Evolutionary conservation across 768 basidiomycete genomes (phyloP), one percentile per base, ranked within the genome.

Genomic region (Russula emetica): DNA sequence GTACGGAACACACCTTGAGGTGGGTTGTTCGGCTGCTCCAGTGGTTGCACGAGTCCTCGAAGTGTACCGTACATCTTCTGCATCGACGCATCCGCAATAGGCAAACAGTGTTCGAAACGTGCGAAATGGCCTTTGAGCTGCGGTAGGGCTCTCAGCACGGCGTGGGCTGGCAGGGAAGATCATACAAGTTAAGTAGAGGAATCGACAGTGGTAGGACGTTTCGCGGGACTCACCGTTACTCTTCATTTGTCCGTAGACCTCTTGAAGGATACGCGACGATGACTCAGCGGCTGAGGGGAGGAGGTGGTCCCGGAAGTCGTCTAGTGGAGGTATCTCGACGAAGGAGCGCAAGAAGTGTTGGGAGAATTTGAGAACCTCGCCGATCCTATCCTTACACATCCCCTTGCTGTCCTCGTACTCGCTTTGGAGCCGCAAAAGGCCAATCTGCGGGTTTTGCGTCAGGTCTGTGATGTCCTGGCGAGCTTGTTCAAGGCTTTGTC

Each of bases 281-380:
- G 58, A 55, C 4, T 28, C 38, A 28, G 58, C 54, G 1, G 63
- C 59, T 1, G 58, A 22, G 18, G 63, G 63, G 32, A 60, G 45
- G 28, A 64, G 53, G 24, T 56, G 54, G 8, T 60, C 53, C 42
- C 63, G 36, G 36, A 64, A 60, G 22, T 60, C 54, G 40, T 64
- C 63, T 1, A 34, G 28, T 18, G 58, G 9, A 11, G 54, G 58
- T 11, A 64, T 58, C 30, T 64, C 53, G 38, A 50, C 40, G 16
- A 64, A 55, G 18, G 63, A 55, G 24, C 16, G 53, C 7, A 60
- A 18, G 54, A 60, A 51, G 18, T 24, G 38, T 30, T 64, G 54
- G 8, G 63, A 55, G 54, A 64, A 60, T 18, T 60, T 22, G 24
- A 60, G 53, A 30, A 60, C 58, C 40, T 60, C 54, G 30, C 26